phyloP scores from a whole-genome alignment of 108 stramenopile genomes.

The Aurantiochytrium sp. region DNA sequence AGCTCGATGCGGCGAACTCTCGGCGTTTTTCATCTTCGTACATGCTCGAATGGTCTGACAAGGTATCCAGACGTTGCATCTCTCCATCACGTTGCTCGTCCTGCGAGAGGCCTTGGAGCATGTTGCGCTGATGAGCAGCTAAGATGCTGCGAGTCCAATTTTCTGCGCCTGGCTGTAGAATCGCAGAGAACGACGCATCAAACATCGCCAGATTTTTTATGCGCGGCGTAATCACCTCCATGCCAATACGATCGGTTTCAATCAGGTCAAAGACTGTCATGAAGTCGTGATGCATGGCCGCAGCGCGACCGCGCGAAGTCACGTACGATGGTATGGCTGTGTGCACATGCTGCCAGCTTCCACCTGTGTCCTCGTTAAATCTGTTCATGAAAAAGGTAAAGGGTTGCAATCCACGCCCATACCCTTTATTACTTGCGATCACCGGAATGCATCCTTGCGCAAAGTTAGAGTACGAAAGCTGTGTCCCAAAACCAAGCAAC shows the following conservation, averaged over 20 bases:
- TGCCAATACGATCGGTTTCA: background rate
- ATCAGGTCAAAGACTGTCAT: background rate
- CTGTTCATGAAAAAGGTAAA: conserved; percentile 9
- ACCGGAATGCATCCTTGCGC: background rate
- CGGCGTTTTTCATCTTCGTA: no score
- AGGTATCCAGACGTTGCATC: no score
- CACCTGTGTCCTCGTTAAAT: background rate
- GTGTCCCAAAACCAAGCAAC: background rate
- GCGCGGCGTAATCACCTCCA: background rate
- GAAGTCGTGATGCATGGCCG: background rate
- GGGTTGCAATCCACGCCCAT: background rate
- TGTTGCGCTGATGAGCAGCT: no score
- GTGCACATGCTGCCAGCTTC: background rate
- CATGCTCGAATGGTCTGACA: no score
- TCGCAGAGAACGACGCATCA: no score
- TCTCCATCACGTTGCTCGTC: no score
- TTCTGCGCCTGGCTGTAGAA: no score
- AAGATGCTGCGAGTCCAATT: no score
- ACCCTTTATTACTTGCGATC: background rate
- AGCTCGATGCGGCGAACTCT: no score
- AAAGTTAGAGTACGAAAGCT: background rate
- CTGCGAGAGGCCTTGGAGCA: no score
- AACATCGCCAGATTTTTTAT: no score
- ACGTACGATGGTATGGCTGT: background rate
- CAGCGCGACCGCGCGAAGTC: background rate